Conservation (phyloP, 73 alveolate genomes). For the Tetrahymena borealis region DNA sequence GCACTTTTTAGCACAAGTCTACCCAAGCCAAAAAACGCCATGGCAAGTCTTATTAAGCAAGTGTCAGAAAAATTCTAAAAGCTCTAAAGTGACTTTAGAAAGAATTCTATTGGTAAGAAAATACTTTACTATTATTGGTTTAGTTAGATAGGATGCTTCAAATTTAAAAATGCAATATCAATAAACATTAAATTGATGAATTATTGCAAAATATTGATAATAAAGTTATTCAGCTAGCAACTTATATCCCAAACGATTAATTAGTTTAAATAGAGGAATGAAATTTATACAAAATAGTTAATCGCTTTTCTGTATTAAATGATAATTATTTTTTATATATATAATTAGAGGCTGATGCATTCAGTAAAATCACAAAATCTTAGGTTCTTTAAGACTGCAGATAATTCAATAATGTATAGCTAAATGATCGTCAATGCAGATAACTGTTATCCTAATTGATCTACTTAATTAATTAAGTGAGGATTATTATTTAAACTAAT, state of each 20-base stretch:
- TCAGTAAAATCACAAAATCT: constrained; percentile 15
- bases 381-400: constrained; percentile 23
- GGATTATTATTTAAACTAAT: not conserved
- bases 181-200: too few relatives aligned
- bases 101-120: not conserved
- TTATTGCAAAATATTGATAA: too few relatives aligned
- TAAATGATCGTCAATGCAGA: constrained; percentile 37
- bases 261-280: too few relatives aligned
- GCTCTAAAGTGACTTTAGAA: not conserved
- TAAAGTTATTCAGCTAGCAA: too few relatives aligned
- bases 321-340: not conserved
- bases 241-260: too few relatives aligned
- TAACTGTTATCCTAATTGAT: constrained; percentile 20
- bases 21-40: not conserved
- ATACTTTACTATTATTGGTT: too few relatives aligned
- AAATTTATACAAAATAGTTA: too few relatives aligned
- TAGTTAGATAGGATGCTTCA: too few relatives aligned
- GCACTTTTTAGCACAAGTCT: not conserved
- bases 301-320: too few relatives aligned
- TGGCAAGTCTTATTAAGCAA: not conserved
- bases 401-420: constrained; percentile 7
- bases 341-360: constrained; percentile 29
- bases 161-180: too few relatives aligned
- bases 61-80: not conserved
- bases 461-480: constrained; percentile 24